phyloP scores from a whole-genome alignment of 768 basidiomycete genomes.

The Leccinum boreale region DNA sequence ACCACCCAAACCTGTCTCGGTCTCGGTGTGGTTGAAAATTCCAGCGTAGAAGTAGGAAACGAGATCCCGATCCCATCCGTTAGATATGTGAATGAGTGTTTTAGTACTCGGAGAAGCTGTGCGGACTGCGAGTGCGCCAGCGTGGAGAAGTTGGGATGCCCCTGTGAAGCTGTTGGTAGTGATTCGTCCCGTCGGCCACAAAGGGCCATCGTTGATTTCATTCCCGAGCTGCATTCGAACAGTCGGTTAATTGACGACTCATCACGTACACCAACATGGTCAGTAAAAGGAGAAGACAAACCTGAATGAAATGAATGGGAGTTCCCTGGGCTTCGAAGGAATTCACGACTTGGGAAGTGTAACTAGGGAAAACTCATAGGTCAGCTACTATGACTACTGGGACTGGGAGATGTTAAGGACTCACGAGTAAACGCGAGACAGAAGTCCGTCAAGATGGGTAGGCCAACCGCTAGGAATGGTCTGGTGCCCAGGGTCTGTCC shows the following conservation, averaged over 20 bases:
- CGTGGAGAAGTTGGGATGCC: constrained; percentile 33
- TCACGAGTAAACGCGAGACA: constrained; percentile 6
- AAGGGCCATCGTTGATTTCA: constrained; percentile 10
- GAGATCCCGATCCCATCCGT: constrained; percentile 4
- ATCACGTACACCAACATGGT: no score
- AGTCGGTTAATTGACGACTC: background rate
- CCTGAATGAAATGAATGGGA: constrained; percentile 10
- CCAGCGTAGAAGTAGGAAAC: constrained; percentile 6
- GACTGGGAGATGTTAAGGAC: background rate
- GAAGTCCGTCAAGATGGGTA: constrained; percentile 8
- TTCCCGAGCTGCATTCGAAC: constrained; percentile 8
- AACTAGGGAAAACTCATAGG: background rate
- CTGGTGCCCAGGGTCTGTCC: constrained; percentile 7
- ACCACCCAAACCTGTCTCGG: background rate
- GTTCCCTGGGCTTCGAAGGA: constrained; percentile 10
- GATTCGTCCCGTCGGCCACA: constrained; percentile 6
- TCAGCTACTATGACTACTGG: background rate
- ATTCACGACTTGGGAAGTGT: constrained; percentile 5
- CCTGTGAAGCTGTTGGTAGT: constrained; percentile 4
- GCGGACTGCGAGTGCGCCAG: constrained; percentile 22
- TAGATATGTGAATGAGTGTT: constrained; percentile 5
- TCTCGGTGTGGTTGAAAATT: constrained; percentile 1
- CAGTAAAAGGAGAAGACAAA: background rate
- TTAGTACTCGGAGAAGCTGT: constrained; percentile 2
- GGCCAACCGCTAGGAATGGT: constrained; percentile 15